These are phyloP conservation scores for Thinopyrum obtusiflorum DNA, from an alignment of 202 grass and related monocot species.

Conservation along the genomic window DNA sequence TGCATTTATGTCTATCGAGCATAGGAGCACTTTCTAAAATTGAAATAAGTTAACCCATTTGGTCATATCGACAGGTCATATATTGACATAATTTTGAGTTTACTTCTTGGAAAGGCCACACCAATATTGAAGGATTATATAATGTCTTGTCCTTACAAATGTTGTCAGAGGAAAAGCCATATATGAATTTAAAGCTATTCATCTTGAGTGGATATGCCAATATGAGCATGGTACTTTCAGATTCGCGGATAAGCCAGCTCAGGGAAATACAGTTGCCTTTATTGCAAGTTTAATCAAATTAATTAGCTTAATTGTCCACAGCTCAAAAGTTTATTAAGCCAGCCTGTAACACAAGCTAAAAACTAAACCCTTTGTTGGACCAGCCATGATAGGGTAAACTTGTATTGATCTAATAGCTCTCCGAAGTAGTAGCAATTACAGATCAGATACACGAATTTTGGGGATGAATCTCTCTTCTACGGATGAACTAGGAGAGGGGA, in stretches of 20 bases:
- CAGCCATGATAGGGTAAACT: no score
- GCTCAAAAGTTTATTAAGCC: background rate
- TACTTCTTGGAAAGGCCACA: background rate
- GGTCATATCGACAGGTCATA: background rate
- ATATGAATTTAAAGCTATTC: background rate
- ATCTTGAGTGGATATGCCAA: background rate
- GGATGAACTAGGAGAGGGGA: no score
- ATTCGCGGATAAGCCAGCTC: background rate
- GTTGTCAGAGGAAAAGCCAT: background rate
- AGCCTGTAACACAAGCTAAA: background rate
- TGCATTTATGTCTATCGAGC: background rate
- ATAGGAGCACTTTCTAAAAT: background rate
- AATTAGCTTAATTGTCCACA: background rate
- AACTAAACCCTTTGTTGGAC: background rate
- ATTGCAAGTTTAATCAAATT: constrained; percentile 23
- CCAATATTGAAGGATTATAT: background rate
- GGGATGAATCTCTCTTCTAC: no score
- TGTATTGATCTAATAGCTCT: no score
- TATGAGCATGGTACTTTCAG: background rate
- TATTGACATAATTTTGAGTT: background rate
- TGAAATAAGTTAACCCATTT: constrained; percentile 12
- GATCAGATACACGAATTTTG: no score
- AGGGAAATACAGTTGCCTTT: background rate
- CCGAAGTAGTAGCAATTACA: no score
- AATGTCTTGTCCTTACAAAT: background rate